A percentile compares a stretch with the other conserved stretches of the same genome.
These are phyloP conservation scores for Tricholoma matsutake DNA, from an alignment of 768 basidiomycete species.

Conservation along the genomic window DNA sequence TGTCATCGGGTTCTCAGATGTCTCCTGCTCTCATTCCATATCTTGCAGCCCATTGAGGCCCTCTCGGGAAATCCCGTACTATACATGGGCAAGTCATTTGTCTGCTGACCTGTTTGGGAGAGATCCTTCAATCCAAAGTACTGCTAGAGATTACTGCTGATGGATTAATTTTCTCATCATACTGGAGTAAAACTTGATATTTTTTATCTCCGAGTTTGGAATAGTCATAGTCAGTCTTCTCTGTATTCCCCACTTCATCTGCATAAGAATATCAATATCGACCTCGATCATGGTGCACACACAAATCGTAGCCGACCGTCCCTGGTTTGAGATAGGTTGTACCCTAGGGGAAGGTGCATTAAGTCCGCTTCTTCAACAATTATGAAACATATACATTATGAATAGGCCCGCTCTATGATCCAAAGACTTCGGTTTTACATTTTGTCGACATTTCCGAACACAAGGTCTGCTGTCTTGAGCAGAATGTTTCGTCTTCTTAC, in stretches of 20 bases:
- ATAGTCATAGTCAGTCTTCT: constrained; percentile 20
- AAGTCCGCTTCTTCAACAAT: constrained; percentile 15
- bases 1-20: constrained; percentile 8
- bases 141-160: constrained; percentile 12
- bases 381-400: constrained; percentile 14
- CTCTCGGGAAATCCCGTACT: constrained; percentile 34
- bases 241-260: constrained; percentile 16
- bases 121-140: constrained; percentile 13
- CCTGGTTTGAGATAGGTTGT: constrained; percentile 52
- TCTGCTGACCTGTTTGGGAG: constrained; percentile 19
- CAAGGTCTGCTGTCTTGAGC: constrained; percentile 34
- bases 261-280: constrained; percentile 14
- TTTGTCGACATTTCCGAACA: constrained; percentile 65
- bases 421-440: constrained; percentile 49
- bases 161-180: constrained; percentile 9
- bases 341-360: constrained; percentile 59
- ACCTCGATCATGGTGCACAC: constrained; percentile 14
- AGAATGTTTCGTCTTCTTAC: background rate
- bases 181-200: constrained; percentile 3
- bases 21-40: background rate
- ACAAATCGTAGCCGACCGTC: constrained; percentile 39
- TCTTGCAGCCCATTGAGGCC: constrained; percentile 45
- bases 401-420: constrained; percentile 62
- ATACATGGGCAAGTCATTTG: constrained; percentile 29
- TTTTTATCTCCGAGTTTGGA: constrained; percentile 22